These are phyloP conservation scores for Linum lewisii DNA, from an alignment of 345 rosid genomes.

Conservation along the genomic window DNA sequence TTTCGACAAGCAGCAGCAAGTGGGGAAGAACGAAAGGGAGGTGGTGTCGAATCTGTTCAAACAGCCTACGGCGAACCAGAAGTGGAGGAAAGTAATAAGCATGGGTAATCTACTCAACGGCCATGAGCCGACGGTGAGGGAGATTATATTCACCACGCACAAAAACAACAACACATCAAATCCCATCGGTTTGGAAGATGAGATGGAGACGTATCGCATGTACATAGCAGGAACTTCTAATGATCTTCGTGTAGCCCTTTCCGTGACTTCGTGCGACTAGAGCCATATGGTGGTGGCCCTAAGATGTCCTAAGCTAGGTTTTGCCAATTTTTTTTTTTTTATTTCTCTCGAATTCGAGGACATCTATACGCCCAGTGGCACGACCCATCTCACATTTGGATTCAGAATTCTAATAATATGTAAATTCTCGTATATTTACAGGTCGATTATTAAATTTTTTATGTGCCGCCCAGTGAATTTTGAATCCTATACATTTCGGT, in stretches of 20 bases:
- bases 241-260: constrained; percentile 87
- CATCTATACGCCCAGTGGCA: too few relatives aligned
- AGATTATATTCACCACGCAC: constrained; percentile 56
- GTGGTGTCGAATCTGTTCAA: constrained; percentile 57
- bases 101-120: constrained; percentile 97
- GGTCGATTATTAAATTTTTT: too few relatives aligned
- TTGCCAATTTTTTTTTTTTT: too few relatives aligned
- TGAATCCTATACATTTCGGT: too few relatives aligned
- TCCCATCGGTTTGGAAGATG: constrained; percentile 32
- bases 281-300: constrained; percentile 1
- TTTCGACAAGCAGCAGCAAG: constrained; percentile 45
- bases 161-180: constrained; percentile 58
- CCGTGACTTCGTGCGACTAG: constrained; percentile 73
- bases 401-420: too few relatives aligned
- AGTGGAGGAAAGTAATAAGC: constrained; percentile 95
- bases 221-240: constrained; percentile 82
- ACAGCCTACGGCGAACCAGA: constrained; percentile 73
- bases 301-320: background rate
- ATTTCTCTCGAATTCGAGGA: background rate
- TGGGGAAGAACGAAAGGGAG: constrained; percentile 45
- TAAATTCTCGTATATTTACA: too few relatives aligned
- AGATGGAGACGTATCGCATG: constrained; percentile 81
- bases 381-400: too few relatives aligned
- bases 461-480: too few relatives aligned
- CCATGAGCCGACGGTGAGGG: constrained; percentile 80